Evolutionary conservation across 2,329 filamentous ascomycete species (phyloP), one percentile per base, ranked within the genome.

Genomic region (Fusarium begoniae): DNA sequence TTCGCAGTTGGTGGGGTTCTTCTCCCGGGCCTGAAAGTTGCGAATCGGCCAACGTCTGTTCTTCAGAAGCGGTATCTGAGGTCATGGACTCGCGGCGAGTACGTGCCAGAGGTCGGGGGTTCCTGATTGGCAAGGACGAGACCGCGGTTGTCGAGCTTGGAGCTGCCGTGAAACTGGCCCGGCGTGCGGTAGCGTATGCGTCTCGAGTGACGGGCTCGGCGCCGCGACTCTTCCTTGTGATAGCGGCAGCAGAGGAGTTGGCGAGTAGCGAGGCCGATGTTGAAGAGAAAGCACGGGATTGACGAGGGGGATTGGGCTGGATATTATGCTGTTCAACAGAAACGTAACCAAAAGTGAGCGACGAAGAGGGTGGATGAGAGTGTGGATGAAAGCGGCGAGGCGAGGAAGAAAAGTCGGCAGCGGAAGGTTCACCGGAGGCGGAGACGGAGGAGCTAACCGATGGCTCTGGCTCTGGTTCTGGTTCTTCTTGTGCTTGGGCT

Each of bases 201-300:
- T 87, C 86, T 69, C 87, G 88, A 37, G 87, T 88, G 72, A 89
- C 88, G 40, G 90, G 86, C 77, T 92, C 90, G 64, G 87, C 87
- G 80, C 89, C 86, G 63, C 87, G 85, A 73, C 87, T 85, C 81
- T 92, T 92, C 69, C 87, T 87, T 74, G 81, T 82, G 69, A 80
- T 74, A 63, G 81, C 66, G 41, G 83, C 60, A 86, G 84, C 70
- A 87, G 85, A 66, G 86, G 84, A 69, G 89, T 79, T 75, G 69
- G 79, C 83, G 72, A 83, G 86, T 37, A 75, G 76, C 66, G 79
- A 80, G 20, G 79, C 80, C 24, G 76, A 65, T n/a, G 75, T 81
- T 32, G 76, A 66, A 28, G 74, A 80, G 37, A 74, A 48, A 43
- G 69, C 54, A 57, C 78, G 75, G 56, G 69, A 68, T 26, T 76